Evolutionary conservation across 23 red algal species (phyloP).

Genomic region (Cyanidiococcus yangmingshanensis): DNA sequence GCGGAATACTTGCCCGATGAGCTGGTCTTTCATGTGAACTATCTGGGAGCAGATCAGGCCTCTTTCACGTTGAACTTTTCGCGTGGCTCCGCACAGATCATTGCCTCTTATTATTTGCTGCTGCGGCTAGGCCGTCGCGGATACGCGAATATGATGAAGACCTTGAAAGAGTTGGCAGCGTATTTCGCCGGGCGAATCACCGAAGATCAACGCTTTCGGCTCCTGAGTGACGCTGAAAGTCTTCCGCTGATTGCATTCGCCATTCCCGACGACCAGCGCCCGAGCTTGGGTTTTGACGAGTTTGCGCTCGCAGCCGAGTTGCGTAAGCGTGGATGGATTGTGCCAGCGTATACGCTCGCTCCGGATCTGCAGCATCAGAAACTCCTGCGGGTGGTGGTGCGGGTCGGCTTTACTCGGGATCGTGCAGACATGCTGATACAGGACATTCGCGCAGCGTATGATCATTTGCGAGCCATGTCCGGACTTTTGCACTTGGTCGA

Average conservation of each 20-base stretch:
- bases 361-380: constrained; percentile 25
- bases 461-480: neutral
- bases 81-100: constrained; percentile 25
- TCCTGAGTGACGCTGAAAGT: constrained; percentile 20
- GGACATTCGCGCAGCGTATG: constrained; percentile 7
- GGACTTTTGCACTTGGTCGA: neutral
- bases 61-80: constrained; percentile 52
- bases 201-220: neutral
- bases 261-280: constrained; percentile 10
- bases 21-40: constrained; percentile 18
- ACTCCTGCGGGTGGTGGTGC: constrained; percentile 30
- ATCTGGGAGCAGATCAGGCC: constrained; percentile 15
- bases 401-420: constrained; percentile 27
- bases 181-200: constrained; percentile 19
- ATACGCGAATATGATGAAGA: constrained; percentile 15
- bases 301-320: constrained; percentile 19
- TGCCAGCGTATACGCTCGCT: constrained; percentile 27
- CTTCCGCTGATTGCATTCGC: constrained; percentile 28
- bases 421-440: constrained; percentile 24
- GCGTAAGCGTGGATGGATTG: constrained; percentile 25
- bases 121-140: constrained; percentile 23
- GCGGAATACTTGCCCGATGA: constrained; percentile 27
- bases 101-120: constrained; percentile 30
- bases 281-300: constrained; percentile 16
- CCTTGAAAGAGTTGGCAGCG: constrained; percentile 19